Conservation (phyloP, 2,329 filamentous ascomycete genomes). For the Fusarium clavum region DNA sequence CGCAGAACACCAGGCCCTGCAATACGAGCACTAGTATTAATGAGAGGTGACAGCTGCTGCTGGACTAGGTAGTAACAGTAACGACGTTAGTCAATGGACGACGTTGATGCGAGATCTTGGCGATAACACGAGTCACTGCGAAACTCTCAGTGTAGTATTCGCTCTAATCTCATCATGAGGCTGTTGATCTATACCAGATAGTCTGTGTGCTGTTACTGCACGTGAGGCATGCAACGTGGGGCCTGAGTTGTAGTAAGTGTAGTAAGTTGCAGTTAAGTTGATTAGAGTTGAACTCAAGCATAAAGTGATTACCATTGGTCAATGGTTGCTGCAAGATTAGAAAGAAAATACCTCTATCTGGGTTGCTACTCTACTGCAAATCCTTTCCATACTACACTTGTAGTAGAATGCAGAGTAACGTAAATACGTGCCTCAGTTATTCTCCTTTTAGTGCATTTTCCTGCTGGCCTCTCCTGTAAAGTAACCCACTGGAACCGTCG, state of each 20-base stretch:
- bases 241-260: slow-evolving; percentile 7
- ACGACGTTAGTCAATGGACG: too few relatives aligned
- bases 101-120: not conserved
- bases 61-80: not conserved
- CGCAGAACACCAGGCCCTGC: not conserved
- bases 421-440: not conserved
- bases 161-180: not conserved
- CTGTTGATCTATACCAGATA: slow-evolving; percentile 3
- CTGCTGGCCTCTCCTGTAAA: slow-evolving; percentile 9
- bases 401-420: not conserved
- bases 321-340: not conserved
- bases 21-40: slow-evolving; percentile 8
- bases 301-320: slow-evolving; percentile 17
- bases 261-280: not conserved
- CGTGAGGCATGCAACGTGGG: slow-evolving; percentile 15
- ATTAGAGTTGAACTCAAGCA: not conserved
- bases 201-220: not conserved
- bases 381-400: not conserved
- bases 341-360: slow-evolving; percentile 14
- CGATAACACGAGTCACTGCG: slow-evolving; percentile 1
- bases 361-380: not conserved
- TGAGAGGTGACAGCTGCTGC: not conserved
- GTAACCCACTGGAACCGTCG: slow-evolving; percentile 34
- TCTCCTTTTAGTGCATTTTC: not conserved
- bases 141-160: slow-evolving; percentile 29